These are phyloP conservation scores for Begonia peltatifolia DNA, from an alignment of 306 rosid species.

Conservation along the genomic window DNA sequence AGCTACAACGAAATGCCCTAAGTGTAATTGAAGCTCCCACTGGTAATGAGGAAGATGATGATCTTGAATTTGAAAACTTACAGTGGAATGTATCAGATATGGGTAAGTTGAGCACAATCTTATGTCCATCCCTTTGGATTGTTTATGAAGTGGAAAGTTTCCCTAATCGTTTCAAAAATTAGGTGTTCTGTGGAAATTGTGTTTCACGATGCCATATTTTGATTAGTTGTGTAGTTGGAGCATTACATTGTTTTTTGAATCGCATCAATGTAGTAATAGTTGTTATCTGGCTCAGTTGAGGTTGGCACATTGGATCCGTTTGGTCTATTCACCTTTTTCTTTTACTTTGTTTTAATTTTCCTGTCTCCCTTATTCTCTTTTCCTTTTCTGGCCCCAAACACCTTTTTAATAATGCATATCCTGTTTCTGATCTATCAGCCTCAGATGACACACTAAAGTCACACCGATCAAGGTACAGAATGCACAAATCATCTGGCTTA, in stretches of 20 bases:
- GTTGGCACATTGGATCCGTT: conserved; percentile 78
- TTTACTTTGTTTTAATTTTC: conserved; percentile 22
- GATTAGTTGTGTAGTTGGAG: neutral
- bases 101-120: conserved; percentile 36
- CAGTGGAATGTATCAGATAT: conserved; percentile 82
- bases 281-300: conserved; percentile 10
- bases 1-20: conserved; percentile 86
- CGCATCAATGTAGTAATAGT: neutral
- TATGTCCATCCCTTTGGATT: no score
- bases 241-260: neutral
- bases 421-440: conserved; percentile 40
- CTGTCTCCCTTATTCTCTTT: conserved; percentile 27
- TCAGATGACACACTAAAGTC: conserved; percentile 93
- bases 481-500: conserved; percentile 82
- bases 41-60: conserved; percentile 81
- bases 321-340: conserved; percentile 25
- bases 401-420: conserved; percentile 26
- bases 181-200: no score
- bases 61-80: conserved; percentile 60
- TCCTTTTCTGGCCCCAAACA: conserved; percentile 7
- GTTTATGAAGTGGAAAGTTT: no score
- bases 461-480: conserved; percentile 81
- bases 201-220: no score
- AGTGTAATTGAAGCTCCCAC: conserved; percentile 91
- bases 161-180: no score